Percentiles rank a stretch among this genome's conserved stretches.
Evolutionary conservation across 129 eudicot genomes (phyloP).

Genomic region (Helichrysum umbraculigerum): DNA sequence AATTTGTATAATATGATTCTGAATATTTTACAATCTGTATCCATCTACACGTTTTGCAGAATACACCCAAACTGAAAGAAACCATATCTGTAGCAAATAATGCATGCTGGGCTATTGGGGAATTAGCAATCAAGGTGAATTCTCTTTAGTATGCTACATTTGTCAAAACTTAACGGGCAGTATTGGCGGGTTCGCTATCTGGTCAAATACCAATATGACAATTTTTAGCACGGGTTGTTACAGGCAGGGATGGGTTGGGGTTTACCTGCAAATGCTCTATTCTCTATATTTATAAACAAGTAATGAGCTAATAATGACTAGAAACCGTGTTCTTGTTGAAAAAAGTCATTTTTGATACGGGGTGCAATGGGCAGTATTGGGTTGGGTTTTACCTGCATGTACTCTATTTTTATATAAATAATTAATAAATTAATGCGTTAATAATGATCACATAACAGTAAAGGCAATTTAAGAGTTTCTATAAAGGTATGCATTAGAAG

Average conservation of each 20-base stretch:
- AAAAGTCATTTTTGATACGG: too few relatives aligned
- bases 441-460: neutral
- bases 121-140: slow-evolving; percentile 87
- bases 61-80: slow-evolving; percentile 78
- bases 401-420: too few relatives aligned
- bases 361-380: neutral
- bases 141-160: neutral
- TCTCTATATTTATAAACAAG: neutral
- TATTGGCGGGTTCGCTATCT: neutral
- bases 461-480: neutral
- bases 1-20: neutral
- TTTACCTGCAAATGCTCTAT: neutral
- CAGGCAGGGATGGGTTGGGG: neutral
- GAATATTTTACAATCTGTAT: neutral
- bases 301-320: neutral
- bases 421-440: neutral
- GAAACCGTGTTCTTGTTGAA: neutral
- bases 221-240: neutral
- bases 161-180: neutral
- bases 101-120: slow-evolving; percentile 99
- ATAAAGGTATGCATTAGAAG: neutral
- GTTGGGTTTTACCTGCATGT: neutral
- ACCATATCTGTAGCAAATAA: slow-evolving; percentile 90
- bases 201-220: neutral
- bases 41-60: slow-evolving; percentile 42